These are phyloP conservation scores for Jamesozyma jinghongensis DNA, from an alignment of 805 yeast species.

Conservation along the genomic window DNA sequence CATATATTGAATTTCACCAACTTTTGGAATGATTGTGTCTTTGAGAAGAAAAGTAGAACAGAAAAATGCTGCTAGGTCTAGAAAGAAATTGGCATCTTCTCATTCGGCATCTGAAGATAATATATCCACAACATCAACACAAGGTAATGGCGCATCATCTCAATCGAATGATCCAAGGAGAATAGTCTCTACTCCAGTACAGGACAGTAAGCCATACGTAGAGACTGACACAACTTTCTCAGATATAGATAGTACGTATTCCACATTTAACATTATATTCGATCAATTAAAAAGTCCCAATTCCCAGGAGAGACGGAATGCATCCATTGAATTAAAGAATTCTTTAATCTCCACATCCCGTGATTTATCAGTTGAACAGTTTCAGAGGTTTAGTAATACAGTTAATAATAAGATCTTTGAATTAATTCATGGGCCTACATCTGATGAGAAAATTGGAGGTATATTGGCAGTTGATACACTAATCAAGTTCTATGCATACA, in stretches of 20 bases:
- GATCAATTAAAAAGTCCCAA: slow-evolving; percentile 31
- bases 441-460: slow-evolving; percentile 75
- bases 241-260: slow-evolving; percentile 21
- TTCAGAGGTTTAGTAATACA: slow-evolving; percentile 71
- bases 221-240: slow-evolving; percentile 16
- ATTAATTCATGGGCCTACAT: slow-evolving; percentile 64
- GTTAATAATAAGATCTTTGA: slow-evolving; percentile 84
- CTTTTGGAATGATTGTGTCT: slow-evolving; percentile 13
- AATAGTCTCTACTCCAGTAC: slow-evolving; percentile 8
- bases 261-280: slow-evolving; percentile 32
- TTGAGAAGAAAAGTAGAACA: slow-evolving; percentile 22
- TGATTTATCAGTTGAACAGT: slow-evolving; percentile 74
- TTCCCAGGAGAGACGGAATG: slow-evolving; percentile 33
- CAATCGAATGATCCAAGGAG: slow-evolving; percentile 13
- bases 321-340: slow-evolving; percentile 62
- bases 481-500: slow-evolving; percentile 74
- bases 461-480: slow-evolving; percentile 82
- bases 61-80: slow-evolving; percentile 12
- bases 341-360: slow-evolving; percentile 67
- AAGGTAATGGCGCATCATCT: slow-evolving; percentile 6
- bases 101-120: slow-evolving; percentile 19
- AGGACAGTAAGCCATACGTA: slow-evolving; percentile 14
- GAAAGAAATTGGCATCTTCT: slow-evolving; percentile 17
- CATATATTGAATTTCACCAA: too few species aligned
- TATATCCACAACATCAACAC: slow-evolving; percentile 15